Conservation (phyloP, 768 basidiomycete genomes). For the Fomitopsis serialis region DNA sequence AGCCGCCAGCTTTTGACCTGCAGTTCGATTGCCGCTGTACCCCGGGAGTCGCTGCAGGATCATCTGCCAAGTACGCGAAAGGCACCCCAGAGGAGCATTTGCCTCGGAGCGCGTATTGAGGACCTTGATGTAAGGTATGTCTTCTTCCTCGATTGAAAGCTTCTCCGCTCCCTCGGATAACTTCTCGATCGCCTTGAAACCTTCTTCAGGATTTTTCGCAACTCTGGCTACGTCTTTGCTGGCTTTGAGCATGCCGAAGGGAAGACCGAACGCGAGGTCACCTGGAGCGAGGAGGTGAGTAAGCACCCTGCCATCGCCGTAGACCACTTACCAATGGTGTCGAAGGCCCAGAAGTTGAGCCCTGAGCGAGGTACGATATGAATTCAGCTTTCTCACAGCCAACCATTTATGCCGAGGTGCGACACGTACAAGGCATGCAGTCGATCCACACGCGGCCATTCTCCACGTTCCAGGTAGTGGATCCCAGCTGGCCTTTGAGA, state of each 20-base stretch:
- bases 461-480: constrained; percentile 47
- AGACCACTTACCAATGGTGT: constrained; percentile 51
- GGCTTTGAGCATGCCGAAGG: constrained; percentile 79
- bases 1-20: neutral
- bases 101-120: neutral
- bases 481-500: constrained; percentile 46
- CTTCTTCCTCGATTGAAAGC: neutral
- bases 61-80: constrained; percentile 3
- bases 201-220: constrained; percentile 45
- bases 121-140: neutral
- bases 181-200: constrained; percentile 50
- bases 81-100: neutral
- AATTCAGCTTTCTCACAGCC: neutral
- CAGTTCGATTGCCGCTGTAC: neutral
- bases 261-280: constrained; percentile 77
- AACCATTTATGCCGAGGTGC: neutral
- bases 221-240: constrained; percentile 65
- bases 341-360: constrained; percentile 54
- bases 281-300: constrained; percentile 16
- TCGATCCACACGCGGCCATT: constrained; percentile 63
- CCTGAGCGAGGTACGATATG: constrained; percentile 20
- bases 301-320: neutral
- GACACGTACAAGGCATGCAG: constrained; percentile 54
- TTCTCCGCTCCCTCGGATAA: neutral
- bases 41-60: neutral